phyloP scores from a whole-genome alignment of 176 grass and related monocot species.

The Phyllostachys edulis region DNA sequence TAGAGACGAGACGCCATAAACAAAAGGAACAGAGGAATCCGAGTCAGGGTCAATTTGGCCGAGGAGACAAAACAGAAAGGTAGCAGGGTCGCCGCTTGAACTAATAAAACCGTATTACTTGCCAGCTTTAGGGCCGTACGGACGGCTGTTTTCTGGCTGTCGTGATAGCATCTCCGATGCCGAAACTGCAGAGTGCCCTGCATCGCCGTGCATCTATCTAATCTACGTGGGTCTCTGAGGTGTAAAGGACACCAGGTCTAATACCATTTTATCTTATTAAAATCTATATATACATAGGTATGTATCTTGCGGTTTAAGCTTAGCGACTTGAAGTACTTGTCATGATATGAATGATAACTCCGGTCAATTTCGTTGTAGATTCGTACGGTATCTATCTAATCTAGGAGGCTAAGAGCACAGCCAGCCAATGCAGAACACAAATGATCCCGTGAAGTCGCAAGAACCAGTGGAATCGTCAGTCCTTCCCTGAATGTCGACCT shows the following conservation, averaged over 20 bases:
- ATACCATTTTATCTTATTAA: too few species aligned
- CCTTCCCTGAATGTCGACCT: too few species aligned
- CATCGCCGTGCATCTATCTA: not conserved
- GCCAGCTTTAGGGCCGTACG: not conserved
- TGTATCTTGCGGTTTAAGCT: too few species aligned
- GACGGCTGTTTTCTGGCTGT: not conserved
- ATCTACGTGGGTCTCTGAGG: too few species aligned
- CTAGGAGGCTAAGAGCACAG: not conserved
- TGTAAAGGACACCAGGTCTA: too few species aligned
- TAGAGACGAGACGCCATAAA: not conserved
- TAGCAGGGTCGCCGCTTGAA: not conserved
- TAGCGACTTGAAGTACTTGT: too few species aligned
- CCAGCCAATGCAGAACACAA: not conserved
- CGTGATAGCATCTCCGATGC: not conserved
- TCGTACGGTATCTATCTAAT: too few species aligned
- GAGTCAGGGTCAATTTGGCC: constrained; percentile 26
- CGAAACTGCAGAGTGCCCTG: not conserved
- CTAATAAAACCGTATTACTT: not conserved
- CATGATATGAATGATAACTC: too few species aligned
- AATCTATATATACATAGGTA: too few species aligned
- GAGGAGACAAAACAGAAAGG: not conserved
- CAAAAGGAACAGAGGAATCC: constrained; percentile 16
- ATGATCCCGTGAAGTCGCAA: not conserved
- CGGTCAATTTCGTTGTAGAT: too few species aligned
- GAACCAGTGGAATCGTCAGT: too few species aligned